These are phyloP conservation scores for Astragalus glycyphyllos DNA, from an alignment of 306 rosid genomes.

Conservation along the genomic window DNA sequence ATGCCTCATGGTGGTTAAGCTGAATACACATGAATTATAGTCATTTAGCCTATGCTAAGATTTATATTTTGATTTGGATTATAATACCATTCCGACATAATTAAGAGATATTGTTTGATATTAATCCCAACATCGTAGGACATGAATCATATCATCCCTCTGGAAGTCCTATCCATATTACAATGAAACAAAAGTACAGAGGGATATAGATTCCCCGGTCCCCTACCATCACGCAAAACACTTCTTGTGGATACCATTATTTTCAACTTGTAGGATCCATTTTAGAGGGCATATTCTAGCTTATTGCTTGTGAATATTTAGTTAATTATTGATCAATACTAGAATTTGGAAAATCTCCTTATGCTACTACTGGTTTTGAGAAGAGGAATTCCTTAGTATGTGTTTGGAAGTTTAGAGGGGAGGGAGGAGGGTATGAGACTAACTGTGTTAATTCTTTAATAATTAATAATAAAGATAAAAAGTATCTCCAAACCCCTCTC, in stretches of 20 bases:
- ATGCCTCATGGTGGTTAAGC: not conserved
- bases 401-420: too few relatives aligned
- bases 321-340: not conserved
- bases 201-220: constrained; percentile 8
- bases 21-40: not conserved
- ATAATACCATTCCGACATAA: constrained; percentile 15
- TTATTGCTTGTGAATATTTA: not conserved
- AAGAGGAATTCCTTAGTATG: too few relatives aligned
- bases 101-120: not conserved
- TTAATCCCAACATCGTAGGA: constrained; percentile 2
- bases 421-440: too few relatives aligned
- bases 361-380: too few relatives aligned
- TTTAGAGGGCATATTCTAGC: not conserved
- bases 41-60: not conserved
- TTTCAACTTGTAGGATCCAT: constrained; percentile 27
- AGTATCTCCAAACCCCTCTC: too few relatives aligned
- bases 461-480: too few relatives aligned
- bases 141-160: constrained; percentile 24
- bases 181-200: constrained; percentile 33
- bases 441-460: too few relatives aligned
- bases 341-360: not conserved
- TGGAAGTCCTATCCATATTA: constrained; percentile 28
- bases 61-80: not conserved
- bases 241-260: constrained; percentile 32
- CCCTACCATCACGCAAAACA: constrained; percentile 13